Base-by-base conservation (phyloP, 805 yeast genomes). In the Myxozyma kluyveri region DNA sequence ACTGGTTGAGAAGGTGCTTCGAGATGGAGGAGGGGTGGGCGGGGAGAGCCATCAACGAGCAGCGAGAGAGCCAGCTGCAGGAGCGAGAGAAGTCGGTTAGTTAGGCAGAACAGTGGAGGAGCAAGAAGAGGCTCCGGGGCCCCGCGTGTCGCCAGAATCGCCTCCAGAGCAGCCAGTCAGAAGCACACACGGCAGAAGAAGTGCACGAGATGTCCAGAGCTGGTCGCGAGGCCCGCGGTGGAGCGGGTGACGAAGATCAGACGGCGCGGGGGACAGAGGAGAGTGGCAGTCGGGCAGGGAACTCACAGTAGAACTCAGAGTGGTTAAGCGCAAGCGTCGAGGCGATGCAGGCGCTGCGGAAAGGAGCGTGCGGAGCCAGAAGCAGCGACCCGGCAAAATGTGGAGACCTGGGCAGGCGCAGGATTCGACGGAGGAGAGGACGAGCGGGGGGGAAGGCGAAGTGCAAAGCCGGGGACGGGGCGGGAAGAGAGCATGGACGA, bases 21-120 rank as follows among this genome's bases (percentile, higher is more conserved):
- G 51, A 38, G 45, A 36, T 29, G 33, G 48, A 32, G n/a, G n/a
- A n/a, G n/a, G 51, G 17, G 32, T 51, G 51, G 5, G 55, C 55
- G 39, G 48, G 24, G 47, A 51, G 47, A 37, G 51, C 55, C 55
- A 51, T 51, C 55, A 51, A 47, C 38, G 42, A 35, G 38, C 12
- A n/a, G 37, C 23, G 26, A 12, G 5, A 6, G 41, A 24, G 33
- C 33, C 33, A 14, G 33, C 33, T 29, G 33, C 12, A 29, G 33
- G 33, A 29, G n/a, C n/a, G n/a, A n/a, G n/a, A n/a, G n/a, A 29
- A 14, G 33, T 29, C 12, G 33, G 9, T 29, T 9, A 29, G 33
- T 29, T 29, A 29, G 33, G 9, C 14, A 29, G 33, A 35, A 22
- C 26, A 7, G 39, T 35, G 5, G 39, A 12, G 18, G 39, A 12